A percentile compares a stretch with the other conserved stretches of the same genome.
phyloP scores from a whole-genome alignment of 75 land plant genomes.

The Selaginella moellendorffii region DNA sequence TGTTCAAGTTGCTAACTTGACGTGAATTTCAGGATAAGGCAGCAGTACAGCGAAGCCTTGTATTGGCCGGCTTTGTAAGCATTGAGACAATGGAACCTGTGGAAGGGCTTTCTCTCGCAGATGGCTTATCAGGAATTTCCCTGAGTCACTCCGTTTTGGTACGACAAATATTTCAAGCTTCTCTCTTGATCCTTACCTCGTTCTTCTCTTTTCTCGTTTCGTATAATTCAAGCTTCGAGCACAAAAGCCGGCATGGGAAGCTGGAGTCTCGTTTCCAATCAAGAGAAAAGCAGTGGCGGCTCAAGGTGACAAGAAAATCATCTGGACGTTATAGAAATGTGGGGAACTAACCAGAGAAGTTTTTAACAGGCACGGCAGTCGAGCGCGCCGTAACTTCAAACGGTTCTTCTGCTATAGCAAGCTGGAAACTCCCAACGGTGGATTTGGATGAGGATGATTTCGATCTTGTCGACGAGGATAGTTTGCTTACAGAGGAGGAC shows the following conservation, averaged over 20 bases:
- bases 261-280: constrained; percentile 66
- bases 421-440: not conserved
- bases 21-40: constrained; percentile 5
- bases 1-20: no score
- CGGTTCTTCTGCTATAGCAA: no score
- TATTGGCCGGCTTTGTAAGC: constrained; percentile 55
- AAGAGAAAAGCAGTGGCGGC: constrained; percentile 27
- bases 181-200: not conserved
- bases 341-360: not conserved
- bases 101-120: constrained; percentile 15
- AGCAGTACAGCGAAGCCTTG: constrained; percentile 34
- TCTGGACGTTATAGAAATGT: not conserved
- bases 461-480: constrained; percentile 89
- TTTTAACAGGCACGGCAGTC: no score
- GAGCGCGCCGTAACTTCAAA: no score
- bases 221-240: constrained; percentile 34
- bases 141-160: not conserved
- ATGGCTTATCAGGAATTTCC: not conserved
- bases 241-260: constrained; percentile 77
- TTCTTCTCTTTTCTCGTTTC: not conserved
- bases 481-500: constrained; percentile 86
- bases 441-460: constrained; percentile 39
- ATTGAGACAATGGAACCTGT: constrained; percentile 14
- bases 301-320: constrained; percentile 10
- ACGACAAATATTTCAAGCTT: not conserved